Evolutionary conservation across 768 basidiomycete species (phyloP), one percentile per base, ranked within the genome.

Genomic region (Cystobasidium onofrii): DNA sequence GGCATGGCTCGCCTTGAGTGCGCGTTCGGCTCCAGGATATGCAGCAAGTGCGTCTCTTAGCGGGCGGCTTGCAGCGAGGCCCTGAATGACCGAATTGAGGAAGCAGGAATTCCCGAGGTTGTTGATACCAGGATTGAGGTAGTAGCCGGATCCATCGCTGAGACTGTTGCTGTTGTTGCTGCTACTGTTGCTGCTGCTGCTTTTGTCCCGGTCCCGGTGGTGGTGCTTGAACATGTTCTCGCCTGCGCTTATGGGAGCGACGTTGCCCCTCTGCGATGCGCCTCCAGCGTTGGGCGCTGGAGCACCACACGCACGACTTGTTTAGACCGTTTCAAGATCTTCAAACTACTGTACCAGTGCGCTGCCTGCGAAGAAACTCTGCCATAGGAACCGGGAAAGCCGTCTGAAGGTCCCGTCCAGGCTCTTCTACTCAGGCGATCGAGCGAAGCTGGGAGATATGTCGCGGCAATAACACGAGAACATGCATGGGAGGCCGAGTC

Each of bases 31-130:
- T 29, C 69, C 69, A 7, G 69, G 69, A 44, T 44, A 52, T 7
- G 36, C 52, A 20, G 74, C 34, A 25, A 75, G 31, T 43, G 74
- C 74, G 25, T 73, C 57, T 25, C 61, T 44, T 13, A 75, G 62
- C 6, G 39, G 57, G 13, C 55, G 17, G n/a, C 15, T 36, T 23
- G 75, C 60, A 10, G 65, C 70, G 15, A 75, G 55, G 15, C 50
- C 43, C 36, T 75, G 75, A 12, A 75, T 27, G 20, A 61, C 46
- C 15, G 75, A 74, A 36, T 75, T 75, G 34, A 75, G 57, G 39
- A 64, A 75, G 64, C 75, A 75, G 13, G 72, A 64, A 27, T 73
- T 73, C 18, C 72, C 72, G n/a, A 73, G 60, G 34, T 73, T 73
- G 66, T 29, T 55, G 46, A 69, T 50, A 4, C 66, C 66, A 10